Conservation (phyloP, 2,329 filamentous ascomycete species). For the Neurospora crassa region DNA sequence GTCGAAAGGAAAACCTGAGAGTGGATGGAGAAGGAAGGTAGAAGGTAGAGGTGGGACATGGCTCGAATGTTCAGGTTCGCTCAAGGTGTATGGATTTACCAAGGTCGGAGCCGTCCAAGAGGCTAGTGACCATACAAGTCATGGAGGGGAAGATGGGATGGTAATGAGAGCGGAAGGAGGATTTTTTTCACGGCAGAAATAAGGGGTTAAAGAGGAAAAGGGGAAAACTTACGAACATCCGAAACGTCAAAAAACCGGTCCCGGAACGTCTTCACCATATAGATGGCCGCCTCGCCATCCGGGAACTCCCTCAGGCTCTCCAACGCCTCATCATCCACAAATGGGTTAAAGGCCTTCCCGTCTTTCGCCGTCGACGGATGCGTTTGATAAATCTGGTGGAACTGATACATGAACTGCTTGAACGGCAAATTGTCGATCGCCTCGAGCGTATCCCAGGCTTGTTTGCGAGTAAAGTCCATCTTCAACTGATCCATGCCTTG, state of each 20-base stretch:
- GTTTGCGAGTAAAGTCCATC: neutral
- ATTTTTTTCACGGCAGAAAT: neutral
- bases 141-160: neutral
- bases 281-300: conserved; percentile 31
- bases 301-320: conserved; percentile 32
- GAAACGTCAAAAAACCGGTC: conserved; percentile 31
- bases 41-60: neutral
- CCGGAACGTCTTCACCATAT: conserved; percentile 36
- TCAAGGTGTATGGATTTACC: neutral
- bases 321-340: conserved; percentile 35
- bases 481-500: neutral
- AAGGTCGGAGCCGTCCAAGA: neutral
- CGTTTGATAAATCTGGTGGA: conserved; percentile 51
- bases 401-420: conserved; percentile 50
- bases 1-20: neutral
- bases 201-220: neutral
- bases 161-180: neutral
- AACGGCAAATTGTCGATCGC: conserved; percentile 51
- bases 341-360: conserved; percentile 42
- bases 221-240: conserved; percentile 31
- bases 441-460: conserved; percentile 35
- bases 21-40: neutral
- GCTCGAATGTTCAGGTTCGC: neutral
- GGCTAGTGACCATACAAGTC: neutral
- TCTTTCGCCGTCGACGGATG: conserved; percentile 32